These are phyloP conservation scores for Orbilia javanica DNA, from an alignment of 2,329 filamentous ascomycete genomes.

Conservation along the genomic window DNA sequence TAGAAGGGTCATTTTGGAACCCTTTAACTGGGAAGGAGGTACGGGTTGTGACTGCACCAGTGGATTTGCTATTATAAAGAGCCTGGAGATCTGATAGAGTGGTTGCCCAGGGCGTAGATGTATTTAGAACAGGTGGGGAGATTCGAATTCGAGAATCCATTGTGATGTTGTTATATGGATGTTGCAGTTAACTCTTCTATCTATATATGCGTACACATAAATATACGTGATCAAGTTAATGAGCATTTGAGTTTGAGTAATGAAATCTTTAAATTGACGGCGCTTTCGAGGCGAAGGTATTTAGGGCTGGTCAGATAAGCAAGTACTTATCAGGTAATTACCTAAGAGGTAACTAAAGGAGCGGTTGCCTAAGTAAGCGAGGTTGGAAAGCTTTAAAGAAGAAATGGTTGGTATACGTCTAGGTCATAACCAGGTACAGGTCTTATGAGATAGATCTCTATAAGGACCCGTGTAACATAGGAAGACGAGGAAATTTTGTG, in stretches of 20 bases:
- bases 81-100: slow-evolving; percentile 72
- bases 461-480: neutral
- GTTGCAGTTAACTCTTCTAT: neutral
- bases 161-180: neutral
- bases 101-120: slow-evolving; percentile 81
- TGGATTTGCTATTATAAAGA: slow-evolving; percentile 74
- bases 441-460: neutral
- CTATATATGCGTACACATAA: too few species aligned
- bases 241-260: too few species aligned
- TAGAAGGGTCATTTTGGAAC: slow-evolving; percentile 73
- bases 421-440: neutral
- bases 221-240: too few species aligned
- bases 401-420: neutral
- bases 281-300: neutral
- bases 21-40: slow-evolving; percentile 75
- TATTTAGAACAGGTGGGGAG: slow-evolving; percentile 78
- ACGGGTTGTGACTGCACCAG: slow-evolving; percentile 80
- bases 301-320: neutral
- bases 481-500: slow-evolving; percentile 17
- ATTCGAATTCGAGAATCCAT: slow-evolving; percentile 67
- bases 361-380: neutral
- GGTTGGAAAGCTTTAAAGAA: neutral
- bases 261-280: neutral
- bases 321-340: neutral
- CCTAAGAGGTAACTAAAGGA: neutral